Conservation (phyloP, 148 eudicot genomes). For the Beta vulgaris region DNA sequence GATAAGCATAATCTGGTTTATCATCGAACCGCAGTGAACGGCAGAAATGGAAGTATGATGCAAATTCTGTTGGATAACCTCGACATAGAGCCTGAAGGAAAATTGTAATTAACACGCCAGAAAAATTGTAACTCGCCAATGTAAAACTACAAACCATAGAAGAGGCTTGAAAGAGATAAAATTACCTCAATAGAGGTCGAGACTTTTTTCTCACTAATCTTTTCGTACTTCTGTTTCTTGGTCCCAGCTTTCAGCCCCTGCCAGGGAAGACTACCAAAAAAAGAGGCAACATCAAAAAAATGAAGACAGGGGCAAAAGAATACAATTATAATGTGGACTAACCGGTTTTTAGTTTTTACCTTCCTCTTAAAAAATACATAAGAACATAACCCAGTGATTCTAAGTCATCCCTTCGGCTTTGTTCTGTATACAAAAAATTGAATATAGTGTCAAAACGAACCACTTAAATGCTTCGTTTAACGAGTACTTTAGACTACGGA, state of each 20-base stretch:
- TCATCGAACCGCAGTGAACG: slow-evolving; percentile 88
- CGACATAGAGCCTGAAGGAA: slow-evolving; percentile 69
- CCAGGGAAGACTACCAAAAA: slow-evolving; percentile 76
- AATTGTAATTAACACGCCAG: not conserved
- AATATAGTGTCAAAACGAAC: slow-evolving; percentile 21
- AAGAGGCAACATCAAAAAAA: slow-evolving; percentile 25
- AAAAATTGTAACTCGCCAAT: no score
- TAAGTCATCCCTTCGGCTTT: slow-evolving; percentile 88
- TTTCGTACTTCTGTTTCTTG: slow-evolving; percentile 86
- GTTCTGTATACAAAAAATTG: slow-evolving; percentile 46
- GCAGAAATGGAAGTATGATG: slow-evolving; percentile 87
- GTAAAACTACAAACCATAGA: not conserved
- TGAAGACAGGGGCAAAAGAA: not conserved
- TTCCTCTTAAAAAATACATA: slow-evolving; percentile 84
- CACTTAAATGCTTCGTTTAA: not conserved
- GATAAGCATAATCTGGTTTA: slow-evolving; percentile 86
- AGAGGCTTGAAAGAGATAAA: not conserved
- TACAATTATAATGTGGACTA: not conserved
- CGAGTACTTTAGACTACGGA: not conserved
- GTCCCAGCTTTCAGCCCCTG: slow-evolving; percentile 90
- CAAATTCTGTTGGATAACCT: slow-evolving; percentile 86
- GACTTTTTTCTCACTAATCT: slow-evolving; percentile 87
- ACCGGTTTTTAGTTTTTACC: slow-evolving; percentile 35
- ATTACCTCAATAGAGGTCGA: slow-evolving; percentile 79
- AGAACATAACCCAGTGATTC: slow-evolving; percentile 88